phyloP scores from a whole-genome alignment of 495 filamentous ascomycete species.

The Podospora sp. region DNA sequence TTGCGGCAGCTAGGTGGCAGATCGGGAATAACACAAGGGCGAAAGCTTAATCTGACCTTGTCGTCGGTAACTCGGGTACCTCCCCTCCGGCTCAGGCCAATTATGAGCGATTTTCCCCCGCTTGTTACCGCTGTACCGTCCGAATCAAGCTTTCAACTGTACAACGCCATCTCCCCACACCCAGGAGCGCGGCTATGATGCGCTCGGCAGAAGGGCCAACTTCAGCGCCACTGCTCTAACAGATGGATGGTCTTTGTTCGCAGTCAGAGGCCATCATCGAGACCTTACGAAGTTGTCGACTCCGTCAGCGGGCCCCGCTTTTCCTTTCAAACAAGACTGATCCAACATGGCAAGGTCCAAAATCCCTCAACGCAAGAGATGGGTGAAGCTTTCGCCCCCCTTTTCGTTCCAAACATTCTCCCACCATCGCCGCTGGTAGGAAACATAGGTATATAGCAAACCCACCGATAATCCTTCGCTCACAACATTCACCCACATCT shows the following conservation, averaged over 20 bases:
- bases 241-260: not conserved
- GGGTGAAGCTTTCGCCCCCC: not conserved
- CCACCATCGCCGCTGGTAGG: too few relatives aligned
- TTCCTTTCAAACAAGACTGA: not conserved
- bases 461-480: too few relatives aligned
- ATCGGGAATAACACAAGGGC: not conserved
- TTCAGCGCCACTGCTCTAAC: too few relatives aligned
- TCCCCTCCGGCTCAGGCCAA: slow-evolving; percentile 7
- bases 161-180: not conserved
- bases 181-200: not conserved
- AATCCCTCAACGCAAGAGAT: not conserved
- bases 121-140: slow-evolving; percentile 27
- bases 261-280: not conserved
- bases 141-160: not conserved
- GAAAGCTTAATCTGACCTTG: slow-evolving; percentile 20
- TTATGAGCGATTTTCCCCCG: slow-evolving; percentile 30
- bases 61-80: slow-evolving; percentile 12
- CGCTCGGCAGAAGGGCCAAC: not conserved
- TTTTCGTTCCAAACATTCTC: too few relatives aligned
- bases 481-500: too few relatives aligned
- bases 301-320: too few relatives aligned
- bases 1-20: not conserved
- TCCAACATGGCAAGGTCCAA: not conserved
- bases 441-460: too few relatives aligned
- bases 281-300: too few relatives aligned